Base-by-base conservation (phyloP, 1,139 yeast genomes). In the Debaryomyces subglobosus region DNA sequence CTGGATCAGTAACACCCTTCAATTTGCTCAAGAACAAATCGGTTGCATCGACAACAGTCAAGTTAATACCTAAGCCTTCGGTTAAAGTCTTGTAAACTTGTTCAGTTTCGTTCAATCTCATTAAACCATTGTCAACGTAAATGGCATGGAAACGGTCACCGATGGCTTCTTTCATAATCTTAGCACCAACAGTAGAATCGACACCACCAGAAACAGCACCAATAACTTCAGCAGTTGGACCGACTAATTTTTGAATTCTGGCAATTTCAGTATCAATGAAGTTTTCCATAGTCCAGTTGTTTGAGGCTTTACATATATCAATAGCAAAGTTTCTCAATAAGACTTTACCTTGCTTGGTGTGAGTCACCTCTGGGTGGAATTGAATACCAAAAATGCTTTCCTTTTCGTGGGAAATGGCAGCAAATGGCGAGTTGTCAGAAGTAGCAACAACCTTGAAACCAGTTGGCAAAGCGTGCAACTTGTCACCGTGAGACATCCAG, bases 141-240 rank as follows among this genome's bases (percentile, higher is more conserved):
- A 94, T 91, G 53, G 99, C 99, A 64, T 94, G 99, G 88, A 94
- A 94, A 71, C 99, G 85, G 65, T 89, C 95, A 66, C 99, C 99
- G 70, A 94, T 94, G 56, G 99, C 99, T 74, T 89, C 97, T 57
- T 91, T 87, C 96, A 94, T 88, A 68, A 94, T 82, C 78, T 94
- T 94, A 57, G 99, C 97, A 57, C 98, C 99, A 53, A 95, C 99
- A 43, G 99, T 94, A 49, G 99, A 94, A 73, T 94, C 99, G 56
- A 95, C 99, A 78, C 99, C 99, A 65, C 99, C 99, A 52, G 97
- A 89, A 60, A 94, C 99, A 49, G 99, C 99, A 74, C 99, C 99
- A 67, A 94, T 94, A 56, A 95, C 99, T 74, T 94, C 98, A 50
- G 97, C 99, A 52, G 92, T 86, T 58, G 97, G 97, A 50, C 99